Conservation (phyloP, 78 protist genomes). For the Dictyostelium intermedium region DNA sequence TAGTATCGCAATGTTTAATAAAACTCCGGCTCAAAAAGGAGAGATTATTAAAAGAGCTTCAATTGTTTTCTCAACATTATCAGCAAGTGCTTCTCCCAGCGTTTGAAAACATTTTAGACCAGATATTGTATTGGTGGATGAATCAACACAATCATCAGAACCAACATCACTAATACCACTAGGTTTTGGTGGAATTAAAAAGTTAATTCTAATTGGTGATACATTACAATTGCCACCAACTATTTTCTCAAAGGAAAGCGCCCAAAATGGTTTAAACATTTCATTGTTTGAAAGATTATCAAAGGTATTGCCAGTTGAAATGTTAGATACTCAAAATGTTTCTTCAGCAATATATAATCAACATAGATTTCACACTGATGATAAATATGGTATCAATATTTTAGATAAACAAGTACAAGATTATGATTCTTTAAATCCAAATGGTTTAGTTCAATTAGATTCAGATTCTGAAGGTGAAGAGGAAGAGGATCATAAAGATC, state of each 20-base stretch:
- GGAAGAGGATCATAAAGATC: neutral
- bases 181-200: neutral
- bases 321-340: constrained; percentile 77
- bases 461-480: neutral
- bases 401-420: neutral
- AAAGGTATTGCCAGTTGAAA: neutral
- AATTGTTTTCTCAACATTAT: constrained; percentile 72
- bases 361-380: neutral
- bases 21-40: neutral
- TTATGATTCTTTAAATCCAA: neutral
- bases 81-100: constrained; percentile 27
- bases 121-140: constrained; percentile 84
- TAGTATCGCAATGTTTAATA: neutral
- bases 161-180: constrained; percentile 83
- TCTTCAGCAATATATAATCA: neutral
- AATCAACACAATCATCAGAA: constrained; percentile 88
- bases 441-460: neutral
- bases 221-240: constrained; percentile 32
- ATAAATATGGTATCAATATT: neutral
- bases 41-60: neutral
- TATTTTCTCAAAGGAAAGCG: neutral
- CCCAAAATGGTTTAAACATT: neutral
- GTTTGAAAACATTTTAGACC: neutral
- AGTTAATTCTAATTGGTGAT: constrained; percentile 24
- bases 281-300: constrained; percentile 25